Conservation (phyloP, 2,329 filamentous ascomycete species). For the Fusarium subtropicale region DNA sequence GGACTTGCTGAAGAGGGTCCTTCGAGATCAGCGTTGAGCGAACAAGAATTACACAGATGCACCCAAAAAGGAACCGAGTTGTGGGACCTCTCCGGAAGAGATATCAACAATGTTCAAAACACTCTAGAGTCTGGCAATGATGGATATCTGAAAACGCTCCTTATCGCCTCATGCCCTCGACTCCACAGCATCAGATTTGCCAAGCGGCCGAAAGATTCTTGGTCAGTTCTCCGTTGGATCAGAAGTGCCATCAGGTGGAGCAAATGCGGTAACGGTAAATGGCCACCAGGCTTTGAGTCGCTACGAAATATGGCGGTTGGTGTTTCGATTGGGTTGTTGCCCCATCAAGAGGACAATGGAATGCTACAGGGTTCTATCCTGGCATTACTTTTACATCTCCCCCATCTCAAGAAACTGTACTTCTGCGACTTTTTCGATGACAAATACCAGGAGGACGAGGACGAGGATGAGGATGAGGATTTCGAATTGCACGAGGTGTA, state of each 20-base stretch:
- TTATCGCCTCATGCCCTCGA: slow-evolving; percentile 30
- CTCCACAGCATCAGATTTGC: slow-evolving; percentile 24
- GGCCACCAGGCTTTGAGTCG: slow-evolving; percentile 34
- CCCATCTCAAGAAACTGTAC: slow-evolving; percentile 19
- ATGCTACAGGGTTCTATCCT: not conserved
- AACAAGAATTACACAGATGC: not conserved
- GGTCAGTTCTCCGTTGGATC: slow-evolving; percentile 9
- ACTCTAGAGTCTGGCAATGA: slow-evolving; percentile 14
- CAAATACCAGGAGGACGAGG: not conserved
- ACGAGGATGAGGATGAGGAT: not conserved
- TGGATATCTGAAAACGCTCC: slow-evolving; percentile 30
- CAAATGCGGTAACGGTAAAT: not conserved
- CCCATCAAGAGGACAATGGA: not conserved
- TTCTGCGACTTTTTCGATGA: not conserved
- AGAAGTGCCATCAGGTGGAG: slow-evolving; percentile 4
- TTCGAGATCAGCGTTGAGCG: not conserved
- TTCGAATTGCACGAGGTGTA: not conserved
- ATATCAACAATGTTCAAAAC: not conserved
- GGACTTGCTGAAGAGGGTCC: not conserved
- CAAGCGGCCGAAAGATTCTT: not conserved
- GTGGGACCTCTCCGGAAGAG: slow-evolving; percentile 5
- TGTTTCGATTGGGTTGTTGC: not conserved
- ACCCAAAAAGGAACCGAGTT: not conserved
- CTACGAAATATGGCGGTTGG: slow-evolving; percentile 14
- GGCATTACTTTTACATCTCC: slow-evolving; percentile 4